These are phyloP conservation scores for Mortierella sp. DNA, from an alignment of 371 early-diverging fungal species.

Conservation along the genomic window DNA sequence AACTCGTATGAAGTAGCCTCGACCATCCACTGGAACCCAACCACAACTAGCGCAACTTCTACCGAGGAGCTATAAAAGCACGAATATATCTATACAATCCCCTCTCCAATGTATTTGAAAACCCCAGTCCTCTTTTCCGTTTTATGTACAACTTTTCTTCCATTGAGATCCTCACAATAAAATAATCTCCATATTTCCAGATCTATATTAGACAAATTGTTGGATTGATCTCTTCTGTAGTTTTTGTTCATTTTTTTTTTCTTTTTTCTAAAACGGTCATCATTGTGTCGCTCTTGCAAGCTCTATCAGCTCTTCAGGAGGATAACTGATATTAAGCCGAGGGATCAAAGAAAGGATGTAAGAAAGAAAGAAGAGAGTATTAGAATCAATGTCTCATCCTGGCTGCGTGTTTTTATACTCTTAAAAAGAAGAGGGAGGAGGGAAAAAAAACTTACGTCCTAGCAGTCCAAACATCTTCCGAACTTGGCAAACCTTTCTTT, in stretches of 20 bases:
- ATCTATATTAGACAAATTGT: neutral
- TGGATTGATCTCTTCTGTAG: no score
- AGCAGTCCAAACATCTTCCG: slow-evolving; percentile 50
- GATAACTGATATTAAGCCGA: slow-evolving; percentile 24
- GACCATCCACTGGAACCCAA: slow-evolving; percentile 42
- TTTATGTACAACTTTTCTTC: slow-evolving; percentile 3
- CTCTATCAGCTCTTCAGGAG: slow-evolving; percentile 36
- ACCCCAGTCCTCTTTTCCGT: neutral
- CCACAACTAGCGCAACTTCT: slow-evolving; percentile 8
- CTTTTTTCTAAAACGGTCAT: neutral
- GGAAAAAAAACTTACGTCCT: slow-evolving; percentile 30
- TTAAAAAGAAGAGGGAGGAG: neutral
- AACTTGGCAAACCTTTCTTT: slow-evolving; percentile 34
- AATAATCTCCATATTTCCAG: neutral
- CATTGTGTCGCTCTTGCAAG: slow-evolving; percentile 19
- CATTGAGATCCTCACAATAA: neutral
- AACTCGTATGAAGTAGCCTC: slow-evolving; percentile 33
- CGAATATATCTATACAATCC: neutral
- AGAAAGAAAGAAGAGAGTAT: neutral
- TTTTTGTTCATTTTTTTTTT: no score
- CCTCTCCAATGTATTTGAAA: neutral
- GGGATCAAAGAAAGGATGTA: no score
- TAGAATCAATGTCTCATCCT: neutral
- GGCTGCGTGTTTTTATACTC: neutral
- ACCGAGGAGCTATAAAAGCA: slow-evolving; percentile 5